Evolutionary conservation across 176 grass and related monocot species (phyloP), one percentile per base, ranked within the genome.

Genomic region (Phoenix roebelenii): DNA sequence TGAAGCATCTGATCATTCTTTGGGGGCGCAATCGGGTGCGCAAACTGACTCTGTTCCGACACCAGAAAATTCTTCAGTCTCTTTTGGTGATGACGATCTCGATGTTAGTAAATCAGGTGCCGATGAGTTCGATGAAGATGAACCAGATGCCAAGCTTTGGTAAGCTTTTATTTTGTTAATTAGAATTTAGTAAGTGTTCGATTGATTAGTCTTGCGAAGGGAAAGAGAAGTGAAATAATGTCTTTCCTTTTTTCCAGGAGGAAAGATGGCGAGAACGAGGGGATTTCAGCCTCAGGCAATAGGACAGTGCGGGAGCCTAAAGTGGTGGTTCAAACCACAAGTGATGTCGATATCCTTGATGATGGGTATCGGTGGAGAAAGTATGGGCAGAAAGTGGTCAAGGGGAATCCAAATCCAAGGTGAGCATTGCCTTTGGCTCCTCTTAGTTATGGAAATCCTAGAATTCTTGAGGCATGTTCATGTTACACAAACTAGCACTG

Each of bases 311-410:
- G 84, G 32, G 86, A 95, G 59, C 80, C 90, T 15, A 75, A 77
- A 63, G 77, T 95, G 1, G 90, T 95, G 7, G 83, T 95, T 55
- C 83, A 90, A 25, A 90, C 90, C 49, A 71, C 79, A 80, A 95
- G 90, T 25, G 90, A 89, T 54, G 82, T 95, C 62, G 90, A 95
- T 71, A 76, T 95, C 51, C 90, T 95, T 3, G 90, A 95, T 17
- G 91, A 95, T 64, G 91, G 91, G 16, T 95, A 90, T 70, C 73
- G 91, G 16, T 95, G 91, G 91, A 87, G 91, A 54, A 95, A 95
- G 60, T 95, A 95, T 56, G 91, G 91, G 3, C 91, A 95, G 83
- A 95, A 95, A 58, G 91, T 95, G 51, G 91, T 95, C 15, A 95
- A 95, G 74, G 91, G 91, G 18, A 95, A 95, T 58, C 86, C 91